Percentiles rank a stretch among this genome's conserved stretches.
Conservation (phyloP, 2,329 filamentous ascomycete genomes). For the Neofusicoccum laricinum region DNA sequence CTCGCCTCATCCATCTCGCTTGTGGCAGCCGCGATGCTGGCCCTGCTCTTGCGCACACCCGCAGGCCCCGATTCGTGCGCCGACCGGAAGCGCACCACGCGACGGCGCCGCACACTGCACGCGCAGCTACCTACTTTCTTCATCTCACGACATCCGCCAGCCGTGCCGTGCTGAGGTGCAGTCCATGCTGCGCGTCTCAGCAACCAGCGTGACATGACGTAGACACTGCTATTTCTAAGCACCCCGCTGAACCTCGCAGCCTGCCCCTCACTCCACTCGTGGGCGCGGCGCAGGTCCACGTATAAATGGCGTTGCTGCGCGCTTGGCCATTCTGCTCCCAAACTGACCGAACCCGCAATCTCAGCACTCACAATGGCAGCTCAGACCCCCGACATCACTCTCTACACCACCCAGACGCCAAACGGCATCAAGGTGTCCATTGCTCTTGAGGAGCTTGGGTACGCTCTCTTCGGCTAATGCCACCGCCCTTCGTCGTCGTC, state of each 20-base stretch:
- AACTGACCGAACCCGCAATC: not conserved
- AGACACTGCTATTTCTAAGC: constrained; percentile 6
- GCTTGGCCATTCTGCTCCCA: not conserved
- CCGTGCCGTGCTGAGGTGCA: not conserved
- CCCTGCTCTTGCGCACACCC: too few species aligned
- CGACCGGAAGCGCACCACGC: not conserved
- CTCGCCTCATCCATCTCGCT: too few species aligned
- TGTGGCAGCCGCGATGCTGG: too few species aligned
- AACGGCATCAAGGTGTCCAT: constrained; percentile 92
- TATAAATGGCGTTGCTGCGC: not conserved
- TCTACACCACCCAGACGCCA: constrained; percentile 80
- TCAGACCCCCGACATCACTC: constrained; percentile 53
- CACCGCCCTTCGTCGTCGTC: not conserved
- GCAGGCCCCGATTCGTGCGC: not conserved
- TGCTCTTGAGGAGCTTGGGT: constrained; percentile 73
- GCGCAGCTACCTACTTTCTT: not conserved
- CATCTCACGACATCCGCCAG: not conserved
- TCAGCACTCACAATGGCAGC: constrained; percentile 13
- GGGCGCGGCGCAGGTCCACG: not conserved
- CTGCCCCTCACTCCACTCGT: constrained; percentile 9
- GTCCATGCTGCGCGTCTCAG: not conserved
- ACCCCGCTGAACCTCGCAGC: not conserved
- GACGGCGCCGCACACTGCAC: not conserved
- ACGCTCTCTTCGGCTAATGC: not conserved
- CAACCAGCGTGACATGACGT: constrained; percentile 2